Base-by-base conservation (phyloP, 306 rosid species). In the Carpinus viminea region DNA sequence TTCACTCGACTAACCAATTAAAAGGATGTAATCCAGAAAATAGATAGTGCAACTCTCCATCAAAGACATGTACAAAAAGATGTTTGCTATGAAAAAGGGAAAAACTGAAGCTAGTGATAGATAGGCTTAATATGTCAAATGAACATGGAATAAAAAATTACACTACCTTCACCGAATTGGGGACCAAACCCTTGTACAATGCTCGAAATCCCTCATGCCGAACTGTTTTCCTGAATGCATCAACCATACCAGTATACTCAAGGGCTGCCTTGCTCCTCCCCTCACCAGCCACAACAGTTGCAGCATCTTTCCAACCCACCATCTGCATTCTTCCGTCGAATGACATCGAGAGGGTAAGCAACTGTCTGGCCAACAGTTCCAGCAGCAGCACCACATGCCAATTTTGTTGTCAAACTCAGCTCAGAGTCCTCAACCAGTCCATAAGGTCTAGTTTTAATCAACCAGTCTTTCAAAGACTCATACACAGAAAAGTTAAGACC, bases 91-190 rank as follows among this genome's bases (percentile, higher is more conserved):
- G 60, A 41, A 66, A 41, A 18, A 12, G 8, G 1, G 50, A 12
- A 62, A 18, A 0, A 62, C 43, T 12, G 38, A 16, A 66, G 16
- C 12, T 17, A 43, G 28, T 38, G 12, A 66, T 18, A n/a, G 28
- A 38, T 41, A 21, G 12, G 26, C 9, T 17, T 28, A 66, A 38
- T 66, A 66, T 3, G 72, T 43, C 57, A 56, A 68, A 76, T 20
- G 70, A 73, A 48, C 5, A 51, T 57, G 76, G 73, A 13, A 77
- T 20, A 13, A 51, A 18, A 59, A 50, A 68, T 75, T 36, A 80
- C 68, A 86, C 75, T 65, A 91, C 96, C 93, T 91, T 91, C 57
- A 91, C 93, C 15, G 93, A 84, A 61, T 87, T 87, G 60, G 90
- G 90, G 60, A 87, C 80, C 72, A 87, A 69, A 21, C 90, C 90